phyloP scores from a whole-genome alignment of 148 eudicot genomes.

The Camellia granthamiana region DNA sequence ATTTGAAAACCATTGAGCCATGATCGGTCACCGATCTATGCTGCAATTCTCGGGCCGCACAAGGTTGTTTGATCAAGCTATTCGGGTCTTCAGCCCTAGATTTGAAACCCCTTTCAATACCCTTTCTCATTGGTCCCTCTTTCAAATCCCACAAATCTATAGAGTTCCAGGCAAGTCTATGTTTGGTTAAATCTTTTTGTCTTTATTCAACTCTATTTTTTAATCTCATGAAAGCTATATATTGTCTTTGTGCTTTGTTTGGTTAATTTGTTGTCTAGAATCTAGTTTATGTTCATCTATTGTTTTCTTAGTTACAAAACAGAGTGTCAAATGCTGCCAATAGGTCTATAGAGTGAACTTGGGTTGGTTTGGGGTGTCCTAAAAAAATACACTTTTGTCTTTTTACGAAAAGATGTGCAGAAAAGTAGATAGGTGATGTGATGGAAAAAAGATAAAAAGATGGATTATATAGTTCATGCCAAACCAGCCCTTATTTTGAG shows the following conservation, averaged over 20 bases:
- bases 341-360: not conserved
- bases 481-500: too few species aligned
- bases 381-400: too few species aligned
- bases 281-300: not conserved
- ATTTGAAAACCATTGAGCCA: not conserved
- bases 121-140: not conserved
- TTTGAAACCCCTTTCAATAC: not conserved
- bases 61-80: conserved; percentile 1
- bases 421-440: too few species aligned
- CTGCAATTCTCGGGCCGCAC: not conserved
- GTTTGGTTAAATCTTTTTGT: not conserved
- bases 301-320: not conserved
- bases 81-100: conserved; percentile 2
- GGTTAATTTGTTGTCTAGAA: not conserved
- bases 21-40: not conserved
- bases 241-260: not conserved
- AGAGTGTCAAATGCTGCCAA: not conserved
- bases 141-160: not conserved
- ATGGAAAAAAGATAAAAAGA: too few species aligned
- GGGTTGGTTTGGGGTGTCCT: too few species aligned
- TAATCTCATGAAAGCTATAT: not conserved
- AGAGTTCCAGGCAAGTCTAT: conserved; percentile 2
- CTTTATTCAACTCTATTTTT: not conserved
- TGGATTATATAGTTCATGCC: too few species aligned
- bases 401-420: too few species aligned